Base-by-base conservation (phyloP, 768 basidiomycete genomes). In the Serendipita indica region DNA sequence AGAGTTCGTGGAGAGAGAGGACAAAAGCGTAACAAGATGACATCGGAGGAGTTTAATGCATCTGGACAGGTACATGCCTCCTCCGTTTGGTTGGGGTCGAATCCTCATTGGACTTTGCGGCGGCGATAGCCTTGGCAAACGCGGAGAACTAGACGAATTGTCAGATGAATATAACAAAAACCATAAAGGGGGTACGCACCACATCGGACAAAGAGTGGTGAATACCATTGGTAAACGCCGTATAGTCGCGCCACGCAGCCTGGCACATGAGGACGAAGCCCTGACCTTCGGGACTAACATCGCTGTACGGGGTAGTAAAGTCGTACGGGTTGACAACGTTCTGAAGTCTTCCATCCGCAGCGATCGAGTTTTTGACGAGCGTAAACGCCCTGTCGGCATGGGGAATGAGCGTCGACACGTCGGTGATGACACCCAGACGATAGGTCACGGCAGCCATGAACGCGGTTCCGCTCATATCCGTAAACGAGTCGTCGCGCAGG, bases 251-350 rank as follows among this genome's bases (percentile, higher is more conserved):
- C 30, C 60, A 63, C 0, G 65, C 64, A 12, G 69, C 64, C 14
- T 69, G 57, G 39, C 69, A 62, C 27, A 69, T 58, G 25, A 69
- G 52, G 32, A 68, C 63, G 59, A 70, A 69, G 1, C 63, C 61
- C 56, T 70, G 64, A 3, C 62, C 66, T 57, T 70, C 69, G 3
- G 69, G 66, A 10, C 59, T 61, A 13, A 62, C 13, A 7, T 57
- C 16, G 3, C 28, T 30, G 35, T 45, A 28, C 3, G 46, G 46
- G 20, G 12, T 32, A 7, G 27, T 54, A 37, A 60, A 60, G 46
- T 52, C 33, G 59, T 54, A 54, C 3, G 59, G 59, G 46, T 60
- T 41, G n/a, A 60, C 59, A 30, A 41, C 59, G 27, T 49, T 30
- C n/a, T 32, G 16, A 14, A 60, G 14, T 49, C 59, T 30, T 7